phyloP scores from a whole-genome alignment of 192 early-diverging fungal genomes.

The Lobosporangium transversale region DNA sequence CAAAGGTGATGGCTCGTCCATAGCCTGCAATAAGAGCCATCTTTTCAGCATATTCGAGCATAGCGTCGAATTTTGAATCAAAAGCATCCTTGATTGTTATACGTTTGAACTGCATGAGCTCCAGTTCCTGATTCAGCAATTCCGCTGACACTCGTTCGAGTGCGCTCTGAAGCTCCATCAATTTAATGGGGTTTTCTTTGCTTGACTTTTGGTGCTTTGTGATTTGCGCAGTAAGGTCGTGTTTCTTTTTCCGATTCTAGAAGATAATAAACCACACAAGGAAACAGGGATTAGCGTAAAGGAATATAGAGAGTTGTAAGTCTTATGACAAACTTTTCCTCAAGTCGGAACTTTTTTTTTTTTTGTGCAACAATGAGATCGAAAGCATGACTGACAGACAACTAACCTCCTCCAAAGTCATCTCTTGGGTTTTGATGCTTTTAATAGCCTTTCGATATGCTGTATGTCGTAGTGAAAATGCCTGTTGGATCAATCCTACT shows the following conservation, averaged over 20 bases:
- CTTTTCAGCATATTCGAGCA: conserved; percentile 53
- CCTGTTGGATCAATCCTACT: conserved; percentile 44
- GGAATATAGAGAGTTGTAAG: too few species aligned
- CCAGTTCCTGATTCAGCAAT: conserved; percentile 29
- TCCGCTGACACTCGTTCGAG: conserved; percentile 46
- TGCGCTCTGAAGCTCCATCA: conserved; percentile 51
- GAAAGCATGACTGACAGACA: too few species aligned
- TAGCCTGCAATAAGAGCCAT: conserved; percentile 54
- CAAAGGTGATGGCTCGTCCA: conserved; percentile 46
- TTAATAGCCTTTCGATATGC: conserved; percentile 46
- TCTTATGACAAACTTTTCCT: too few species aligned
- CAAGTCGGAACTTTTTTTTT: too few species aligned
- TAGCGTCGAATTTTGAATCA: conserved; percentile 46
- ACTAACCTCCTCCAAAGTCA: conserved; percentile 46
- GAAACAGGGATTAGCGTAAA: too few species aligned
- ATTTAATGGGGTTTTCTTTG: conserved; percentile 52
- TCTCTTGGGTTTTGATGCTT: conserved; percentile 41
- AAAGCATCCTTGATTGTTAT: conserved; percentile 48
- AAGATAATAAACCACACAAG: too few species aligned
- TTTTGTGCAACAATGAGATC: too few species aligned
- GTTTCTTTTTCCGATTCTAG: conserved; percentile 51
- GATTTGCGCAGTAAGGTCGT: conserved; percentile 32
- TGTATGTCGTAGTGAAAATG: conserved; percentile 31
- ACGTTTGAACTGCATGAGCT: conserved; percentile 51
- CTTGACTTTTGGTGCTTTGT: conserved; percentile 40